Conservation (phyloP, 2,329 filamentous ascomycete species). For the Colletotrichum magnum region DNA sequence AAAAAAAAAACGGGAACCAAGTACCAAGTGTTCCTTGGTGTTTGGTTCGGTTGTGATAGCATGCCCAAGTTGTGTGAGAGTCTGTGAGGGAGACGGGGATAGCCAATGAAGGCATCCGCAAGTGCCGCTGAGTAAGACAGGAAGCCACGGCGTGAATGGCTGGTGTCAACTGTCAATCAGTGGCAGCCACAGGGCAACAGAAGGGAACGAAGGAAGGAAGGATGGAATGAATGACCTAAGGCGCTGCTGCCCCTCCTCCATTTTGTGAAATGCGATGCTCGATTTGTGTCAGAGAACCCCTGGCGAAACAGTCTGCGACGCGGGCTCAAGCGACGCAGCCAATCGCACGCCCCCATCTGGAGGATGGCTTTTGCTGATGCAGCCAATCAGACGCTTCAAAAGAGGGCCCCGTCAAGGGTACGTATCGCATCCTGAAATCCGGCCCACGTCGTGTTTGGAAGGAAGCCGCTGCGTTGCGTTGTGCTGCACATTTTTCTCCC, state of each 20-base stretch:
- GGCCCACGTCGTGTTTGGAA: conserved; percentile 17
- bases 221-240: no score
- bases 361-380: neutral
- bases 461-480: neutral
- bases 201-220: neutral
- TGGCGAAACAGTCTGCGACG: conserved; percentile 57
- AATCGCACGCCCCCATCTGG: conserved; percentile 35
- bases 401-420: conserved; percentile 11
- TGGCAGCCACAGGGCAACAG: neutral
- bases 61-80: neutral
- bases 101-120: conserved; percentile 13
- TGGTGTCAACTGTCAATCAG: neutral
- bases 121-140: conserved; percentile 15
- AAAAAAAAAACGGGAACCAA: no score
- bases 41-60: conserved; percentile 14
- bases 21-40: no score
- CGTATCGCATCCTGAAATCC: conserved; percentile 27
- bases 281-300: conserved; percentile 52
- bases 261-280: conserved; percentile 44
- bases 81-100: neutral
- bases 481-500: no score
- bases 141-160: neutral
- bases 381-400: conserved; percentile 25
- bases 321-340: conserved; percentile 37
- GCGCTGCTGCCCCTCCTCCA: neutral